Base-by-base conservation (phyloP, 176 grass and related monocot species). In the Triticum timopheevii region DNA sequence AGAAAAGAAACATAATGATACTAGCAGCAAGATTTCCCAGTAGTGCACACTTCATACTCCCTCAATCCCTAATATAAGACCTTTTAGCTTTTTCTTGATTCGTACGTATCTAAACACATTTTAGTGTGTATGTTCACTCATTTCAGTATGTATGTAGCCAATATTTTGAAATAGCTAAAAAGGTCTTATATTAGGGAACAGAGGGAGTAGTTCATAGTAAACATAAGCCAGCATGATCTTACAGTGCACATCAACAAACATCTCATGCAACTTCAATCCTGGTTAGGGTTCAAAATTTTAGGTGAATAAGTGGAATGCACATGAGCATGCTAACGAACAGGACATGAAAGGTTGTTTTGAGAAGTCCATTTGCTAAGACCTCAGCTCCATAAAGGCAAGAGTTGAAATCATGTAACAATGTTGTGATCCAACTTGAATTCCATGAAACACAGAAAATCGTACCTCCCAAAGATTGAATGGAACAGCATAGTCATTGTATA, bases 381-480 rank as follows among this genome's bases (percentile, higher is more conserved):
- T 80, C 59, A 64, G 61, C 58, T 80, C 17, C 73, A 76, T 16
- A 54, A 54, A 52, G 45, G 16, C 27, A 76, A 34, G 13, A 17
- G 58, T 64, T 64, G n/a, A 40, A 63, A 63, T 34, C 6, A 28
- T 31, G 27, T 17, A 68, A 49, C 40, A 23, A 23, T 27, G 42
- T 15, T 52, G 62, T 68, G 19, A 52, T 13, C 27, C 17, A 68
- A 82, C 64, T 68, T 52, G 42, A n/a, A 31, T 20, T 66, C 22
- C 56, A 83, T 31, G 56, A 84, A 85, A 89, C 33, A 83, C 82
- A 87, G 38, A 86, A 76, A 88, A 85, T 4, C 78, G 23, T 93
- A 98, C 96, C 96, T 96, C 96, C 93, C 93, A 98, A 82, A 96
- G 90, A 76, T 91, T 87, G 91, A 92, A 98, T 4, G 90, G 96